phyloP scores from a whole-genome alignment of 202 grass and related monocot species.

The Dendrocalamus latiflorus region DNA sequence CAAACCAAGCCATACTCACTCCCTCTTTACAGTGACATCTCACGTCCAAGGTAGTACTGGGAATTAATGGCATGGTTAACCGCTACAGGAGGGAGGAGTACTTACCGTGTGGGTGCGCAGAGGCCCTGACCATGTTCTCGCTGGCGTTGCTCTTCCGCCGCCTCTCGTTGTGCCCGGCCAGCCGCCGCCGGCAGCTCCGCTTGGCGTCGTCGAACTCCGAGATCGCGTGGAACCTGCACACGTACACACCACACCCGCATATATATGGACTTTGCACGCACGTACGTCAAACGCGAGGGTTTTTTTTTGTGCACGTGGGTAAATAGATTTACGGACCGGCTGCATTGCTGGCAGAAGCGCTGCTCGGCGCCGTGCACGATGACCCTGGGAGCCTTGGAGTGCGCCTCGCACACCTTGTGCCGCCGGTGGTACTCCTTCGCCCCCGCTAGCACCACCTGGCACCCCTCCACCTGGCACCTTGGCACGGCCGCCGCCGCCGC shows the following conservation, averaged over 20 bases:
- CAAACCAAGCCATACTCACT: slow-evolving; percentile 5
- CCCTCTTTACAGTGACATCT: background rate
- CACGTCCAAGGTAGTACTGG: background rate
- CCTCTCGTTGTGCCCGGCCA: slow-evolving; percentile 93
- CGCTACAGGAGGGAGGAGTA: background rate
- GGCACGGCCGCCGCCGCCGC: slow-evolving; percentile 6
- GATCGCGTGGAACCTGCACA: slow-evolving; percentile 72
- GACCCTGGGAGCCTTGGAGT: slow-evolving; percentile 78
- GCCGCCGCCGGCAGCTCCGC: slow-evolving; percentile 83
- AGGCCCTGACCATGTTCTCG: slow-evolving; percentile 58
- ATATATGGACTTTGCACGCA: background rate
- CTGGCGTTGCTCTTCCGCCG: slow-evolving; percentile 71
- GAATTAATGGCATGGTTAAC: background rate
- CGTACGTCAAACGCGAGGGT: no score
- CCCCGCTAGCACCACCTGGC: slow-evolving; percentile 40
- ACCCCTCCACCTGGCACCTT: slow-evolving; percentile 83
- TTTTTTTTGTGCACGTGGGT: no score
- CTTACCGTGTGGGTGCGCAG: slow-evolving; percentile 49
- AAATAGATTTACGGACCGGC: background rate
- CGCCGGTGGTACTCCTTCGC: slow-evolving; percentile 84
- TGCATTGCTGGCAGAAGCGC: no score
- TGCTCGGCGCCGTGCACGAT: slow-evolving; percentile 66
- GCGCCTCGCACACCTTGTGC: slow-evolving; percentile 85
- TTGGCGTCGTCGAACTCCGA: slow-evolving; percentile 93
- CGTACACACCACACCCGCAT: background rate